Evolutionary conservation across 495 filamentous ascomycete species (phyloP).

Genomic region (Xanthoparmelia taractica): DNA sequence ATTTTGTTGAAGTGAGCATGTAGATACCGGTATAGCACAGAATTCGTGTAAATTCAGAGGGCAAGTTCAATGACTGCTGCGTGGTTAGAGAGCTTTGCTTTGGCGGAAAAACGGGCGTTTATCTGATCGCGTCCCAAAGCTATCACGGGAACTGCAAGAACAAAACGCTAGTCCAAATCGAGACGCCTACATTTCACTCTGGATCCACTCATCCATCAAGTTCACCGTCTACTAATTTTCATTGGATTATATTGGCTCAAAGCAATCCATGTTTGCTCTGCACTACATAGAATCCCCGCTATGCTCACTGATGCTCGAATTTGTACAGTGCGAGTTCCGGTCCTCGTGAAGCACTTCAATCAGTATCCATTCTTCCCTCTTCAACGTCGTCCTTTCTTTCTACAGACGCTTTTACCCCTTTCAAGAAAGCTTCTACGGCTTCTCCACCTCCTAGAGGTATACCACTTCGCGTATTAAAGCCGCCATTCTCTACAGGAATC

Average conservation of each 20-base stretch:
- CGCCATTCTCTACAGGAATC: slow-evolving; percentile 72
- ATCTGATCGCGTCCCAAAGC: slow-evolving; percentile 2
- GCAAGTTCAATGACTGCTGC: background rate
- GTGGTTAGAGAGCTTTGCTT: background rate
- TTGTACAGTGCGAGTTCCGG: background rate
- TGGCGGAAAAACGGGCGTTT: slow-evolving; percentile 6
- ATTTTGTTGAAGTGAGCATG: background rate
- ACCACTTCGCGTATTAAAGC: slow-evolving; percentile 59
- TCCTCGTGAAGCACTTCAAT: slow-evolving; percentile 25
- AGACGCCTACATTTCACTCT: too few relatives aligned
- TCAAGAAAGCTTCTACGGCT: slow-evolving; percentile 82
- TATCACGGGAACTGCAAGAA: too few relatives aligned
- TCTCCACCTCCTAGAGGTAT: slow-evolving; percentile 83
- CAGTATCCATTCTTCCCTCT: slow-evolving; percentile 42
- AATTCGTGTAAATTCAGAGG: background rate
- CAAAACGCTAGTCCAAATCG: too few relatives aligned
- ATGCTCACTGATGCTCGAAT: background rate
- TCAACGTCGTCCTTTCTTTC: slow-evolving; percentile 44
- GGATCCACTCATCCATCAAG: background rate
- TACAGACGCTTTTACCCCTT: slow-evolving; percentile 74
- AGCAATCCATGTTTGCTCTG: background rate
- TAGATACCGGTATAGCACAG: background rate
- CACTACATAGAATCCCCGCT: background rate
- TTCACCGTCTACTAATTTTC: background rate
- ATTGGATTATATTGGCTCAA: background rate